Base-by-base conservation (phyloP, 2,329 filamentous ascomycete species). In the Microascus cirrosus region DNA sequence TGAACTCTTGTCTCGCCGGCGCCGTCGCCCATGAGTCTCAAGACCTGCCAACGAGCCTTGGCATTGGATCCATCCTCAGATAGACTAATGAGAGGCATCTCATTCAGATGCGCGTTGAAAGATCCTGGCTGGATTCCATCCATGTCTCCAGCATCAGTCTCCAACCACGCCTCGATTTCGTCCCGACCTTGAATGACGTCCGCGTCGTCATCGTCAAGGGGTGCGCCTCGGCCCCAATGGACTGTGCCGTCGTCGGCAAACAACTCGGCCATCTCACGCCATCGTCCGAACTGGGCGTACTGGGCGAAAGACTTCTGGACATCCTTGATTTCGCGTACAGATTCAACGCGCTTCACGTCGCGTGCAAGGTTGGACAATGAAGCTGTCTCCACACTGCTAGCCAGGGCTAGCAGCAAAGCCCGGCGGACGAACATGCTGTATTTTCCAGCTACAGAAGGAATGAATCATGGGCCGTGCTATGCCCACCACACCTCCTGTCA, bases 241-340 rank as follows among this genome's bases (percentile, higher is more conserved):
- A 56, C 11, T 5, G 39, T 51, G 13, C 42, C 39, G 15, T 56
- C 28, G 24, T 34, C 28, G 55, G 55, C 39, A 22, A 56, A 56
- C n/a, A 56, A 42, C 13, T 20, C 42, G 11, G 55, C 55, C 42
- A 56, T 56, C 5, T 50, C 55, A 10, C n/a, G 24, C 55, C 42
- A 56, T 51, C 28, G 39, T 18, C 55, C 55, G 35, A 56, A 56
- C 28, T 56, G 42, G 12, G 55, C 55, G n/a, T 32, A 45, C 25
- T 56, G 42, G 15, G 39, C 39, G 35, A 56, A 51, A 6, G 55
- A 50, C 22, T 56, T 56, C 32, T 56, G 55, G 8, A 56, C 25
- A n/a, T 56, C 55, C 25, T 56, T 56, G 42, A 51, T 56, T 24
- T 50, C 39, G n/a, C 55, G 55, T 5, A 56, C 55, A 12, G 55